Base-by-base conservation (phyloP, 345 rosid species). In the Gossypium rotundifolium region DNA sequence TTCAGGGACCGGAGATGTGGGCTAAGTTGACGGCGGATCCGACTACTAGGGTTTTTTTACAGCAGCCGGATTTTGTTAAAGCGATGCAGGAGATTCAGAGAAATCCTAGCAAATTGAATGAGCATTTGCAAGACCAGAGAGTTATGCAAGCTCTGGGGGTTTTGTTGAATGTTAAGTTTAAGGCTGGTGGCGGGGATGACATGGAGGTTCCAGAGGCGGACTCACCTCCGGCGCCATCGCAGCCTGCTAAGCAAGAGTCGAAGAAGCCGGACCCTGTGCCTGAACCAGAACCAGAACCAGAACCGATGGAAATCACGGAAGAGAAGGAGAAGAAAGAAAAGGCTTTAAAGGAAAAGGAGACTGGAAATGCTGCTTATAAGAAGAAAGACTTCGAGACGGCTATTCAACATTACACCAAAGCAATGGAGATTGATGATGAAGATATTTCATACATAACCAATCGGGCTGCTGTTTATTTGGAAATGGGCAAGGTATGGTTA, bases 1-100 rank as follows among this genome's bases (percentile, higher is more conserved):
- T 96, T 62, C 77, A 87, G 2, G 99, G 98, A 4, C 92, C 97
- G 22, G 98, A 96, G 89, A 93, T 93, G 97, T 96, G 99, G 99
- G 81, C 99, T 44, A 96, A 93, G 80, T 76, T 93, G 76, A 88
- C 96, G 27, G 97, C 98, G 58, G 97, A 96, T 87, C 85, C 95
- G 13, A 45, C 86, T 4, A 91, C 97, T 4, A 88, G 98, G 81
- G 75, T 60, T 38, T 93, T 60, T 63, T 77, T 93, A 79, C 88
- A 91, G 77, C 93, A 93, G 79, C 93, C 94, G 3, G 98, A 96
- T 82, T 96, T 93, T 65, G 85, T 91, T 18, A 87, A 82, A 70
- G 88, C 91, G 91, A 96, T 96, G 98, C 89, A 89, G 86, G 98
- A 93, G 16, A 88, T 96, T 59, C 99, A 96, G 89, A 91, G 73